Evolutionary conservation across 768 basidiomycete species (phyloP).

Genomic region (Hygrocybe coccinea): DNA sequence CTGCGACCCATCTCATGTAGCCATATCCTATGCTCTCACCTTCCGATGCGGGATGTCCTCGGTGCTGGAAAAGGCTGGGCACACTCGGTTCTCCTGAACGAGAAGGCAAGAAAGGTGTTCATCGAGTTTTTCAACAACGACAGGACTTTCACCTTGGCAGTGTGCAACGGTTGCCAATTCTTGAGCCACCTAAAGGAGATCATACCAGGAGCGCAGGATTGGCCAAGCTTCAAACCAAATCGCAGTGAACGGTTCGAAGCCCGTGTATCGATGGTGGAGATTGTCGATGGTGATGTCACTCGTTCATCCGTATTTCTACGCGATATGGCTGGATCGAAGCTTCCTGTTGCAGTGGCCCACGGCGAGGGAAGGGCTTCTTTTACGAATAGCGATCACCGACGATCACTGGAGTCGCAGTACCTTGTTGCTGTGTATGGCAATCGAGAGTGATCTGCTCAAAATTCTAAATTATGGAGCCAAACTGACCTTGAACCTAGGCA

Average conservation of each 20-base stretch:
- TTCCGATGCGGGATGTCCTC: slow-evolving; percentile 71
- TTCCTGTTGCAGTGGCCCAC: slow-evolving; percentile 94
- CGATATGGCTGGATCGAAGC: slow-evolving; percentile 79
- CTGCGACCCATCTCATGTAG: slow-evolving; percentile 46
- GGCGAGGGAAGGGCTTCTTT: slow-evolving; percentile 83
- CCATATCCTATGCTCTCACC: slow-evolving; percentile 73
- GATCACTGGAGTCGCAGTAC: slow-evolving; percentile 39
- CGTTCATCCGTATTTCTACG: slow-evolving; percentile 75
- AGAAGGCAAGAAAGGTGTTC: slow-evolving; percentile 72
- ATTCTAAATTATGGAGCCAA: too few species aligned
- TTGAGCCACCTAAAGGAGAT: slow-evolving; percentile 82
- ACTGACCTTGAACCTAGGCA: too few species aligned
- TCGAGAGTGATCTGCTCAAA: too few species aligned
- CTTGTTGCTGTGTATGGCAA: too few species aligned
- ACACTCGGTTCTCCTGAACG: slow-evolving; percentile 86
- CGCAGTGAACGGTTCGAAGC: slow-evolving; percentile 87
- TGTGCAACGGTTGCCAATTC: slow-evolving; percentile 99
- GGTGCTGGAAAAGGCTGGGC: slow-evolving; percentile 99
- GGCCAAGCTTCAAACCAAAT: slow-evolving; percentile 92
- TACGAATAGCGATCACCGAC: slow-evolving; percentile 26
- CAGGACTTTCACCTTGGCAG: slow-evolving; percentile 86
- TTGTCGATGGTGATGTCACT: slow-evolving; percentile 55
- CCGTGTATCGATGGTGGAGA: slow-evolving; percentile 73
- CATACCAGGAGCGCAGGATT: slow-evolving; percentile 79
- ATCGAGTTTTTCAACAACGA: slow-evolving; percentile 70